These are phyloP conservation scores for Fragilaria crotonensis DNA, from an alignment of 108 stramenopile species.

Conservation along the genomic window DNA sequence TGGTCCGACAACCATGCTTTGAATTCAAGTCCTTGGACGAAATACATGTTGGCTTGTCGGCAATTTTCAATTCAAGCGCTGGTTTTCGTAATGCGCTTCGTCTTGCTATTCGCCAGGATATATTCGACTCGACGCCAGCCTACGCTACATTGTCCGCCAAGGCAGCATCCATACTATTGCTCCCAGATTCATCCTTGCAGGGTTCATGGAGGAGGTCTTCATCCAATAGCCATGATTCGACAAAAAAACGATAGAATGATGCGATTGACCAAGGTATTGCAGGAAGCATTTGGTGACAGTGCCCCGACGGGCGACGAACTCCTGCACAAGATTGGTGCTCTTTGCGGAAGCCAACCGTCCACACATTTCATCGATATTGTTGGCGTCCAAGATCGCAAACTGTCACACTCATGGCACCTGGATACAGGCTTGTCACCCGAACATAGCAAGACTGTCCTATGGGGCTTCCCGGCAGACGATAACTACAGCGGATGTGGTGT, in stretches of 20 bases:
- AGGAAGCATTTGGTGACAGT: slow-evolving; percentile 27
- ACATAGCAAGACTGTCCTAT: slow-evolving; percentile 51
- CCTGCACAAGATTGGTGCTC: slow-evolving; percentile 39
- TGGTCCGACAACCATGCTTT: no score
- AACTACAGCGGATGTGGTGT: slow-evolving; percentile 57
- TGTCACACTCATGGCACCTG: slow-evolving; percentile 69
- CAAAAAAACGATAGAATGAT: slow-evolving; percentile 20
- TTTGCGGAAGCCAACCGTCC: slow-evolving; percentile 54
- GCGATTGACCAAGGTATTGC: slow-evolving; percentile 35
- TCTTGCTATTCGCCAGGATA: slow-evolving; percentile 56
- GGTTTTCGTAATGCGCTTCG: slow-evolving; percentile 44
- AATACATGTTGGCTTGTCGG: slow-evolving; percentile 32
- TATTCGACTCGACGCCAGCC: slow-evolving; percentile 61
- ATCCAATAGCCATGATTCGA: background rate
- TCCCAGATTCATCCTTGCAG: slow-evolving; percentile 68
- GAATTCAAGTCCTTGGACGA: slow-evolving; percentile 39
- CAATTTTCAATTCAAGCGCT: slow-evolving; percentile 28
- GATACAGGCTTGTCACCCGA: slow-evolving; percentile 45
- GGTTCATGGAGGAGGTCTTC: slow-evolving; percentile 52
- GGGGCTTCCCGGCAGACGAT: slow-evolving; percentile 66
- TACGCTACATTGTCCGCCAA: slow-evolving; percentile 58
- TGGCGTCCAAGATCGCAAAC: slow-evolving; percentile 43
- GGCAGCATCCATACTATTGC: slow-evolving; percentile 44
- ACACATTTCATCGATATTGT: slow-evolving; percentile 81
- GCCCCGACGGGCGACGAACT: slow-evolving; percentile 69